Evolutionary conservation across 345 rosid genomes (phyloP), one percentile per base, ranked within the genome.

Genomic region (Bretschneidera sinensis): DNA sequence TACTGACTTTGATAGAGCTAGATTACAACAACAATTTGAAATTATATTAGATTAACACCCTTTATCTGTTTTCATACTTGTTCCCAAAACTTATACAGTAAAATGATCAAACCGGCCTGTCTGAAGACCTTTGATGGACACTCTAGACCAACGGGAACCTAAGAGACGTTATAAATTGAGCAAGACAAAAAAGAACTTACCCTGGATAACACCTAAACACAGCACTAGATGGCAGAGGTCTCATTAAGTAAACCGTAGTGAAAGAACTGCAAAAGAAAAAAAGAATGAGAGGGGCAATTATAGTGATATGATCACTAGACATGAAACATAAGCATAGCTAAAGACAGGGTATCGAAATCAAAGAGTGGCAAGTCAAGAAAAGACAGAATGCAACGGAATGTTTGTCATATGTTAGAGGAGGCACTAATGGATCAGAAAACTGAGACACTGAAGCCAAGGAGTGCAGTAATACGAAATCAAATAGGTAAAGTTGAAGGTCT

Each of bases 141-240:
- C n/a, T 31, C 35, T 9, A 31, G 6, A 4, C 35, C 4, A 31
- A 31, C 6, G 9, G 9, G 4, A n/a, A 9, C 35, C 35, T 31
- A 31, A 31, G 9, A 4, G 35, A 31, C 9, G 35, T 9, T 31
- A 4, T 9, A 31, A 31, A 31, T 31, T 9, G 6, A 31, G 9
- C 9, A 4, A 31, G 33, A 28, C 8, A 8, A 2, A 28, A 28
- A 28, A 39, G 54, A n/a, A 17, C 78, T 78, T 81, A 92, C 98
- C 87, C 97, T 24, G 98, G 98, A 72, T 92, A 89, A 63, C 98
- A 89, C 24, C 97, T 76, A 69, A 92, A 92, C 64, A 89, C 85
- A 60, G 98, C 98, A 71, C 98, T 97, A 47, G 84, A 61, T 62
- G 92, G 81, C 17, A 87, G 78, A 69, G 98, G 98, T 74, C 76